phyloP scores from a whole-genome alignment of 2,329 filamentous ascomycete genomes.

The Dactylellina cionopaga region DNA sequence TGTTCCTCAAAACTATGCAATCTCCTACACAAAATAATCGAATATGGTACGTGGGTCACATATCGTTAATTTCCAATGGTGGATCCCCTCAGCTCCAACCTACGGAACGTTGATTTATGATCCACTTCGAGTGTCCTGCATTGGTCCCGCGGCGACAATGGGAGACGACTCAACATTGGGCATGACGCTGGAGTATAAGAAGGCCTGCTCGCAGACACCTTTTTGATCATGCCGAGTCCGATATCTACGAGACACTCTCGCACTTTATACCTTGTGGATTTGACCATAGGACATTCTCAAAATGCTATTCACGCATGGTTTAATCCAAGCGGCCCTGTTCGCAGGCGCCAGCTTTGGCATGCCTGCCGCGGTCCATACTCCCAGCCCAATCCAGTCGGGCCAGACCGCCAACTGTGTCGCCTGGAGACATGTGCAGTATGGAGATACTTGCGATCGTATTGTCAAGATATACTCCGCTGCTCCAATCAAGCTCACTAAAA shows the following conservation, averaged over 20 bases:
- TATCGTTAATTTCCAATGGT: too few species aligned
- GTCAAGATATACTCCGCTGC: constrained; percentile 6
- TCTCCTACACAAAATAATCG: too few species aligned
- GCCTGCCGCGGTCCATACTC: neutral
- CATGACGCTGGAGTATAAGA: neutral
- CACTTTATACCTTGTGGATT: neutral
- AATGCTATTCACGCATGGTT: constrained; percentile 3
- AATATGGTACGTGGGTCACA: too few species aligned
- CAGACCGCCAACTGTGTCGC: constrained; percentile 14
- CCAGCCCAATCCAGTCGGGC: constrained; percentile 2
- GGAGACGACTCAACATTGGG: too few species aligned
- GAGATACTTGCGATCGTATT: constrained; percentile 31
- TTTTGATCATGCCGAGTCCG: neutral
- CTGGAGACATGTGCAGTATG: constrained; percentile 1
- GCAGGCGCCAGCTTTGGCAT: neutral
- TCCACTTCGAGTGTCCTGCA: too few species aligned
- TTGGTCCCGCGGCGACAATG: too few species aligned
- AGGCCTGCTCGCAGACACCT: neutral
- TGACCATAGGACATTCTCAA: neutral
- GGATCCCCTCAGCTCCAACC: too few species aligned
- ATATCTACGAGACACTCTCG: neutral
- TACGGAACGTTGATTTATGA: too few species aligned
- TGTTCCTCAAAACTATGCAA: too few species aligned
- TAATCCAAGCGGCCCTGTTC: constrained; percentile 12
- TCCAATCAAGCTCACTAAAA: constrained; percentile 19